Conservation (phyloP, 345 rosid species). For the Ceriops decandra region DNA sequence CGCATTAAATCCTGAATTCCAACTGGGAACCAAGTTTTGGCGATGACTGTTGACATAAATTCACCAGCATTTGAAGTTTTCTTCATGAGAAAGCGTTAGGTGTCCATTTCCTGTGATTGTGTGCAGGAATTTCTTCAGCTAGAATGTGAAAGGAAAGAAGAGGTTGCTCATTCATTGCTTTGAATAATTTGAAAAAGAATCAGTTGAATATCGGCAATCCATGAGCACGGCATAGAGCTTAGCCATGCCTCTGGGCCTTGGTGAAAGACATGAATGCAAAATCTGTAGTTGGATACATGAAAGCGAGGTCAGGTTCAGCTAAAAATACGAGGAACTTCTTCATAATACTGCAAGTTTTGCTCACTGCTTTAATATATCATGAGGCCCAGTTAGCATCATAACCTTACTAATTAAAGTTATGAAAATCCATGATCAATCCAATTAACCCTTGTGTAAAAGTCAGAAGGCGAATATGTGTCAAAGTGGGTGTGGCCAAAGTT, state of each 20-base stretch:
- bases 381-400: too few species aligned
- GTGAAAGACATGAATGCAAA: not conserved
- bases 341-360: too few species aligned
- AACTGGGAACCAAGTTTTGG: too few species aligned
- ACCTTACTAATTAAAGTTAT: not conserved
- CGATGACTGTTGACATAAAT: too few species aligned
- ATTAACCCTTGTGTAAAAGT: conserved; percentile 59
- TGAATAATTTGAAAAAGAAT: not conserved
- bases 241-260: not conserved
- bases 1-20: too few species aligned
- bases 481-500: conserved; percentile 47
- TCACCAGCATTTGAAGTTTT: too few species aligned
- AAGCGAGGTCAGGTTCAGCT: too few species aligned
- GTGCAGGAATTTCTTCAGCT: too few species aligned
- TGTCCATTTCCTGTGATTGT: too few species aligned
- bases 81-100: too few species aligned
- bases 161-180: not conserved
- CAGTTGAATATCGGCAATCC: not conserved
- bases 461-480: conserved; percentile 58
- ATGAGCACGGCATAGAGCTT: not conserved
- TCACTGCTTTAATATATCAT: too few species aligned
- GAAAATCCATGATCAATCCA: not conserved
- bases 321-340: too few species aligned
- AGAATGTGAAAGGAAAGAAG: conserved; percentile 21
- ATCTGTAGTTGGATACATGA: not conserved